Base-by-base conservation (phyloP, 2,329 filamentous ascomycete species). In the Aspergillus fumigatus region DNA sequence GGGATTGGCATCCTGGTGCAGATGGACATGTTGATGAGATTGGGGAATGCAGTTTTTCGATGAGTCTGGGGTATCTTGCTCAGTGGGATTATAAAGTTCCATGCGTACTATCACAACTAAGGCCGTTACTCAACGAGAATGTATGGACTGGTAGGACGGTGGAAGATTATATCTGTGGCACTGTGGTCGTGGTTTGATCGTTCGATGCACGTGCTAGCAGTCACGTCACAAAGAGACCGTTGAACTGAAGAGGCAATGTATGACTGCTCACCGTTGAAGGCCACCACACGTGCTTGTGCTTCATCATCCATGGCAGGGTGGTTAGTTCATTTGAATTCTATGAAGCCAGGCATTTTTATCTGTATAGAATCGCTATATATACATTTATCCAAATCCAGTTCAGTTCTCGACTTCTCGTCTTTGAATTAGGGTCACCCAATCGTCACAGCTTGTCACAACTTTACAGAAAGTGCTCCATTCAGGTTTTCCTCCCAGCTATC, bases 401-500 rank as follows among this genome's bases (percentile, higher is more conserved):
- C 5, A 10, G 14, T 26, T 40, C 8, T 40, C 29, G 19, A 17
- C 49, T 26, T 40, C 8, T 40, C 29, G 19, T 23, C 49, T 19
- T 48, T 48, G 23, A 32, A 35, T 41, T n/a, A 17, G 17, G 51
- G 2, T 21, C 4, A 29, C 23, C 27, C 41, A 45, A 43, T n/a
- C 8, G 53, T 67, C 57, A 74, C 47, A 73, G 56, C 52, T 57
- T 67, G 52, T 67, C 57, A 74, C 47, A 73, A 55, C 52, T 57
- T 67, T 40, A 71, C 65, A 14, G 54, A 53, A 56, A 77, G 54
- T 40, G 78, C 62, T 3, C 76, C 75, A 52, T 75, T 70, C 25
- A 79, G 66, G 5, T 70, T 75, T 53, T 78, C 76, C 50, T 78
- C 75, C 77, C 77, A 79, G 60, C 77, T 79, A 57, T 79, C 76